Evolutionary conservation across 805 yeast species (phyloP).

Genomic region (Yamadazyma sp.): DNA sequence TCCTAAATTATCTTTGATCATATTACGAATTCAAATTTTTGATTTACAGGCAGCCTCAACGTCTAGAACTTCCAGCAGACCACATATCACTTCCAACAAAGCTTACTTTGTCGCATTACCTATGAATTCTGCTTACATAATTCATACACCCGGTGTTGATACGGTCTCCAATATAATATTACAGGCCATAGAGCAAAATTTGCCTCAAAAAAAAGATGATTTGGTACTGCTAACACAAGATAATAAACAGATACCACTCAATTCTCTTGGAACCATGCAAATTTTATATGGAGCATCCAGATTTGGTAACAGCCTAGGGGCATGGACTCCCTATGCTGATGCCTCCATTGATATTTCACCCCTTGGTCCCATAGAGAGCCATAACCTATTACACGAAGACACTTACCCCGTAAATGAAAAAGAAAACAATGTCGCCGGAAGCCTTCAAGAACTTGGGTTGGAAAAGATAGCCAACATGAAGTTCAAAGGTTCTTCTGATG

Average conservation of each 20-base stretch:
- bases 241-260: slow-evolving; percentile 34
- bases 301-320: slow-evolving; percentile 60
- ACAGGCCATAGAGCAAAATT: slow-evolving; percentile 57
- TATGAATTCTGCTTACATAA: slow-evolving; percentile 60
- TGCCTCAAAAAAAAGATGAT: slow-evolving; percentile 46
- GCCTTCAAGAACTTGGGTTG: too few relatives aligned
- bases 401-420: slow-evolving; percentile 3
- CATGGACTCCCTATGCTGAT: slow-evolving; percentile 75
- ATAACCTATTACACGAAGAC: slow-evolving; percentile 30
- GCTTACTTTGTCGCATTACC: slow-evolving; percentile 72
- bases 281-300: slow-evolving; percentile 62
- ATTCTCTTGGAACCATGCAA: slow-evolving; percentile 55
- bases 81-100: slow-evolving; percentile 51
- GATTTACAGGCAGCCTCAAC: slow-evolving; percentile 38
- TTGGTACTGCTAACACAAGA: slow-evolving; percentile 39
- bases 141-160: slow-evolving; percentile 51
- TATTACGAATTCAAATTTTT: slow-evolving; percentile 68
- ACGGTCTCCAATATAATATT: slow-evolving; percentile 52
- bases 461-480: slow-evolving; percentile 50
- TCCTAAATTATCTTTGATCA: slow-evolving; percentile 57
- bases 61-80: slow-evolving; percentile 20
- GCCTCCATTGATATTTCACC: slow-evolving; percentile 66
- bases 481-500: slow-evolving; percentile 58
- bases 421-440: background rate
- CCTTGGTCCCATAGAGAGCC: slow-evolving; percentile 45